These are phyloP conservation scores for Ambrosia trifida DNA, from an alignment of 129 eudicot genomes.

Conservation along the genomic window DNA sequence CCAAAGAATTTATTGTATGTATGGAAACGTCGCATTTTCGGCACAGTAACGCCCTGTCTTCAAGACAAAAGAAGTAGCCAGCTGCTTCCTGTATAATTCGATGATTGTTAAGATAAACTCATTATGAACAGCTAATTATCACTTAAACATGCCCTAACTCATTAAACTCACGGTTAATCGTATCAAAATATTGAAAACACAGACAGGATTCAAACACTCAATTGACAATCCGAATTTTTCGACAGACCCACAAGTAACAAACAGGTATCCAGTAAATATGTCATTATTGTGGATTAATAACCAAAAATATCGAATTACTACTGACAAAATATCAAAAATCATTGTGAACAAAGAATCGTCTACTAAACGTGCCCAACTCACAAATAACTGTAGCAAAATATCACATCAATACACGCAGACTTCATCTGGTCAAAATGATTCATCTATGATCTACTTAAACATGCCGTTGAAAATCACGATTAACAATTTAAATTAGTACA, in stretches of 20 bases:
- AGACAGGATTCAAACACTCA: neutral
- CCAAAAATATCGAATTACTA: too few relatives aligned
- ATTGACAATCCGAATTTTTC: neutral
- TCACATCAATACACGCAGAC: neutral
- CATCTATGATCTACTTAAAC: neutral
- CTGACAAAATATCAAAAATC: neutral
- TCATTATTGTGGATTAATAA: too few relatives aligned
- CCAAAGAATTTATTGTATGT: constrained; percentile 57
- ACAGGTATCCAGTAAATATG: too few relatives aligned
- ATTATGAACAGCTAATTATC: neutral
- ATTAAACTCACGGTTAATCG: neutral
- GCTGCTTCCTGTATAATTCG: constrained; percentile 53
- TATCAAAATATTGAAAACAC: neutral
- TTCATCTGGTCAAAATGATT: neutral
- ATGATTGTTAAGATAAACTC: neutral
- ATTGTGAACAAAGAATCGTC: neutral
- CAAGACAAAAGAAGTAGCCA: constrained; percentile 93
- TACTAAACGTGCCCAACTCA: neutral
- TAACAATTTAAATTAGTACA: too few relatives aligned
- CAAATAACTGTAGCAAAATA: neutral
- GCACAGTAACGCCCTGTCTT: constrained; percentile 90
- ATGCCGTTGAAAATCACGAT: too few relatives aligned
- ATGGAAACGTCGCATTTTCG: constrained; percentile 87
- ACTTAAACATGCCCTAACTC: neutral
- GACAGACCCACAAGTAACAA: too few relatives aligned